Percentiles rank a stretch among this genome's conserved stretches.
Conservation (phyloP, 208 protist species). For the Leishmania martiniquensis region DNA sequence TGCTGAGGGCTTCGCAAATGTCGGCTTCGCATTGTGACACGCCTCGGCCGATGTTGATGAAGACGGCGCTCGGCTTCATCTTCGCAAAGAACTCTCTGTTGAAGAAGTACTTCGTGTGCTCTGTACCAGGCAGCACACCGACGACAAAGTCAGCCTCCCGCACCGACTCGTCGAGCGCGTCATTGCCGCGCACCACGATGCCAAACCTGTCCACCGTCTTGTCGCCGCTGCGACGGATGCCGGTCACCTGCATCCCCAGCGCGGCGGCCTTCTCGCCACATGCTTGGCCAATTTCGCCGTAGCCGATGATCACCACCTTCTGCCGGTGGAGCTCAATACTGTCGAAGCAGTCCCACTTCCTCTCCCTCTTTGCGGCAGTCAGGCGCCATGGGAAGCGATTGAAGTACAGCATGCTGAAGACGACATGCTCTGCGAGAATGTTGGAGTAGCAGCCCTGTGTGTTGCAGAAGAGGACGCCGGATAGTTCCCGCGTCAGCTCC, state of each 20-base stretch:
- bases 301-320: conserved; percentile 83
- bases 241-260: conserved; percentile 81
- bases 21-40: conserved; percentile 68
- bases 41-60: conserved; percentile 91
- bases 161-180: conserved; percentile 50
- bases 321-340: conserved; percentile 55
- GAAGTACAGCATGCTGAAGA: conserved; percentile 87
- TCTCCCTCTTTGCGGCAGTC: conserved; percentile 43
- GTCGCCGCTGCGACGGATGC: conserved; percentile 53
- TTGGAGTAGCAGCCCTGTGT: conserved; percentile 64
- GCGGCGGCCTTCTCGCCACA: conserved; percentile 40
- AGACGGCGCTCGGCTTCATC: conserved; percentile 82
- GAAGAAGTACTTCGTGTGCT: conserved; percentile 76
- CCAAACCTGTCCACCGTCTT: conserved; percentile 58
- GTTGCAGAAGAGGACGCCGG: conserved; percentile 72
- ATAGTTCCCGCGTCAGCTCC: conserved; percentile 47
- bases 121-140: conserved; percentile 74
- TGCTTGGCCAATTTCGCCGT: conserved; percentile 79
- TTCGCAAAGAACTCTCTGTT: conserved; percentile 68
- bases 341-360: conserved; percentile 83
- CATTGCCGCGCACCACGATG: conserved; percentile 54
- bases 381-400: conserved; percentile 78
- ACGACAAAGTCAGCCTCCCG: conserved; percentile 87
- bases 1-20: conserved; percentile 62
- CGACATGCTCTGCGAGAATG: conserved; percentile 81